phyloP scores from a whole-genome alignment of 192 early-diverging fungal species.

The Backusella morwellensis region DNA sequence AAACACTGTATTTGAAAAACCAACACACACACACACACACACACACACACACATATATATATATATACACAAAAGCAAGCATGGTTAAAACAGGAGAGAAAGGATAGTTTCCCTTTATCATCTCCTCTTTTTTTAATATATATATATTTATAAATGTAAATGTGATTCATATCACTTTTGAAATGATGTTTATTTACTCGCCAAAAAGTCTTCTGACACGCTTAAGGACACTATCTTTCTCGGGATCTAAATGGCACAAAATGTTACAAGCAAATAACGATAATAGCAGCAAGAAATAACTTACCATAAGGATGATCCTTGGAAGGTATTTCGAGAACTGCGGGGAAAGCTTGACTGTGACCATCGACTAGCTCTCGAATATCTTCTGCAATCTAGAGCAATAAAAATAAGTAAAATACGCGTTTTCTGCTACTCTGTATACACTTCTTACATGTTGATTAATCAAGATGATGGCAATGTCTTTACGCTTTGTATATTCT shows the following conservation, averaged over 20 bases:
- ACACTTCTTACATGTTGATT: slow-evolving; percentile 81
- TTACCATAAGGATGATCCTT: slow-evolving; percentile 98
- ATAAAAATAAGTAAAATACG: background rate
- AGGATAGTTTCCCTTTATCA: background rate
- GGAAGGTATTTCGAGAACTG: slow-evolving; percentile 97
- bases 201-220: slow-evolving; percentile 78
- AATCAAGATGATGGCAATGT: slow-evolving; percentile 97
- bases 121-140: background rate
- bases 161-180: background rate
- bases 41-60: background rate
- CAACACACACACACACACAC: background rate
- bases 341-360: slow-evolving; percentile 91
- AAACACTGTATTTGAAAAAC: background rate
- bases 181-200: slow-evolving; percentile 52
- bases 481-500: slow-evolving; percentile 88
- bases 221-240: slow-evolving; percentile 84
- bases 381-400: slow-evolving; percentile 80
- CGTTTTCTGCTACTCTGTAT: background rate
- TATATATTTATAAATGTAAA: background rate
- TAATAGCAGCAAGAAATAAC: background rate
- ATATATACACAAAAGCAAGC: background rate
- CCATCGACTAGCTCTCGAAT: slow-evolving; percentile 90
- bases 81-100: background rate
- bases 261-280: background rate
- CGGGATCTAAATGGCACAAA: slow-evolving; percentile 43